Evolutionary conservation across 352 stramenopile genomes (phyloP), one percentile per base, ranked within the genome.

Genomic region (Globisporangium barbulae): DNA sequence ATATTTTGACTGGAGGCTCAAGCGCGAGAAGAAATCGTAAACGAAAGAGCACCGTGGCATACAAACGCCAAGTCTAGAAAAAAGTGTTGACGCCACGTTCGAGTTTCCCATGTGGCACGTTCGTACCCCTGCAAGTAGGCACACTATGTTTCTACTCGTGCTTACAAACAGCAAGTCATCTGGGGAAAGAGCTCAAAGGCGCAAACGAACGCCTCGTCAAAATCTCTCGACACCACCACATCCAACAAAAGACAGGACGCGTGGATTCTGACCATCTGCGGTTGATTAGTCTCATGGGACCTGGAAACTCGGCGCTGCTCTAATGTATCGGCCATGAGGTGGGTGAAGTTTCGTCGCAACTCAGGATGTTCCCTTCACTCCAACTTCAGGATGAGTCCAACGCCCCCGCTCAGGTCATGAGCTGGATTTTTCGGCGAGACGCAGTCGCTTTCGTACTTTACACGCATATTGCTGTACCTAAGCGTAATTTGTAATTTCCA

Each of bases 371-470:
- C 8, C 8, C 12, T 42, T 42, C 8, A 8, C 35, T 42, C 39
- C n/a, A 48, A 48, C 42, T 48, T 48, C 42, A 48, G 42, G 19
- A 48, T 21, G 42, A 22, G 39, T 45, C 42, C 42, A 45, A 45
- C 42, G 19, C 42, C 42, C 37, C 42, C 7, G 42, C 42, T 48
- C 42, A 48, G 5, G 3, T 22, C 41, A 3, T 21, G 41, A 21
- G 42, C 42, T 48, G 42, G 42, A 48, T 48, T 48, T 48, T 37
- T 37, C 31, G 3, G 31, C 31, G 31, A 37, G 31, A 9, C 31
- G 31, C 31, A 37, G 31, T 37, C 31, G 31, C 31, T 37, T 37
- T 37, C 31, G 31, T 28, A 28, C 25, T 28, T 28, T 28, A 28
- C 25, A 28, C 25, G 2, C 2, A 2, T 28, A 28, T 28, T 28